Evolutionary conservation across 2,329 filamentous ascomycete species (phyloP).

Genomic region (Microcyclospora pomicola): DNA sequence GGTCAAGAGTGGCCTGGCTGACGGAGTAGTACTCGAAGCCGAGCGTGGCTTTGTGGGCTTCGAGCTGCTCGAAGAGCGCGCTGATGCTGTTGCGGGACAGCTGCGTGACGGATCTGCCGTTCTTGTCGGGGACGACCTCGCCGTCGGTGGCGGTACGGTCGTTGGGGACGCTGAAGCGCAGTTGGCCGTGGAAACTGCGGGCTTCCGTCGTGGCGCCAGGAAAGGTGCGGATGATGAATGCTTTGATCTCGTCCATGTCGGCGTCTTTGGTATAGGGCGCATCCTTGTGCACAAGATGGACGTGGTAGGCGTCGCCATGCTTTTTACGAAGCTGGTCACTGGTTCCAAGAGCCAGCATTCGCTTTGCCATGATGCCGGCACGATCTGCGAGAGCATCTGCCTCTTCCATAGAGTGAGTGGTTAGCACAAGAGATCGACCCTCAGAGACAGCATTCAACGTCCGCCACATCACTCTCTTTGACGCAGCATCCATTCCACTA

Average conservation of each 20-base stretch:
- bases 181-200: slow-evolving; percentile 70
- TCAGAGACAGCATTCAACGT: slow-evolving; percentile 61
- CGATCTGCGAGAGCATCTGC: slow-evolving; percentile 74
- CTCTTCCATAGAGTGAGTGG: slow-evolving; percentile 92
- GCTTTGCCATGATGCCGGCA: slow-evolving; percentile 71
- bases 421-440: slow-evolving; percentile 72
- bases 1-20: slow-evolving; percentile 72
- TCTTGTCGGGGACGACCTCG: slow-evolving; percentile 3
- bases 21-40: slow-evolving; percentile 80
- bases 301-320: slow-evolving; percentile 66
- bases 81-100: slow-evolving; percentile 37
- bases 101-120: neutral
- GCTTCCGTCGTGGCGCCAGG: slow-evolving; percentile 54
- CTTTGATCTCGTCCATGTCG: slow-evolving; percentile 52
- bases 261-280: slow-evolving; percentile 58
- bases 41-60: slow-evolving; percentile 53
- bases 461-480: slow-evolving; percentile 87
- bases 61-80: slow-evolving; percentile 55
- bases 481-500: slow-evolving; percentile 77
- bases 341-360: slow-evolving; percentile 74
- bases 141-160: slow-evolving; percentile 11
- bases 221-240: slow-evolving; percentile 51
- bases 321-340: slow-evolving; percentile 56
- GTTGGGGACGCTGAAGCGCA: slow-evolving; percentile 64
- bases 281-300: slow-evolving; percentile 63